phyloP scores from a whole-genome alignment of 1,139 yeast genomes.

The Diutina ranongensis region DNA sequence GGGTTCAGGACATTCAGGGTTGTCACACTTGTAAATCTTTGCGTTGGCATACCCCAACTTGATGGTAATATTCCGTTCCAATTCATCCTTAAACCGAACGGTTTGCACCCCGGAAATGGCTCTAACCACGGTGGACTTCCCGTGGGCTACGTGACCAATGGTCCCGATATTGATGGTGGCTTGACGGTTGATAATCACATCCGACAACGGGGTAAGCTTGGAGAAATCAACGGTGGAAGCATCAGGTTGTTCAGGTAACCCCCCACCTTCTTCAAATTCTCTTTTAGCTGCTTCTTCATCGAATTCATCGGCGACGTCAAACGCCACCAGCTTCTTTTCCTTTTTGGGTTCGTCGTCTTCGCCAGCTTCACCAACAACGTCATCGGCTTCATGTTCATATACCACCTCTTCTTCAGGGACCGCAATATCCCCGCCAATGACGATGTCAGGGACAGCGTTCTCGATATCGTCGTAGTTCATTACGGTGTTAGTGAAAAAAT shows the following conservation, averaged over 20 bases:
- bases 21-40: slow-evolving; percentile 88
- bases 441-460: slow-evolving; percentile 74
- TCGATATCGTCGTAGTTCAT: slow-evolving; percentile 63
- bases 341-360: slow-evolving; percentile 31
- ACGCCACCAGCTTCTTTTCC: slow-evolving; percentile 70
- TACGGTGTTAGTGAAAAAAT: slow-evolving; percentile 1
- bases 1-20: slow-evolving; percentile 83
- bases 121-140: slow-evolving; percentile 96
- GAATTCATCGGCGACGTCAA: slow-evolving; percentile 61
- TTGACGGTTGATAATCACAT: slow-evolving; percentile 95
- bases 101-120: slow-evolving; percentile 99
- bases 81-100: slow-evolving; percentile 95
- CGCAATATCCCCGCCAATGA: slow-evolving; percentile 60
- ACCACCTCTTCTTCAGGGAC: slow-evolving; percentile 28
- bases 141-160: slow-evolving; percentile 93
- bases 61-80: slow-evolving; percentile 97
- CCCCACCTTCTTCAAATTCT: slow-evolving; percentile 97
- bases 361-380: slow-evolving; percentile 31
- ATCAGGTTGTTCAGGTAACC: slow-evolving; percentile 91
- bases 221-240: slow-evolving; percentile 64
- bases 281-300: slow-evolving; percentile 59
- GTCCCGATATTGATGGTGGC: slow-evolving; percentile 99
- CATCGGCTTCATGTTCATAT: slow-evolving; percentile 35
- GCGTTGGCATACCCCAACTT: slow-evolving; percentile 98
- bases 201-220: slow-evolving; percentile 72